Percentiles rank a stretch among this genome's conserved stretches.
These are phyloP conservation scores for Pseudocohnilembus persalinus DNA, from an alignment of 169 alveolate genomes.

Conservation along the genomic window DNA sequence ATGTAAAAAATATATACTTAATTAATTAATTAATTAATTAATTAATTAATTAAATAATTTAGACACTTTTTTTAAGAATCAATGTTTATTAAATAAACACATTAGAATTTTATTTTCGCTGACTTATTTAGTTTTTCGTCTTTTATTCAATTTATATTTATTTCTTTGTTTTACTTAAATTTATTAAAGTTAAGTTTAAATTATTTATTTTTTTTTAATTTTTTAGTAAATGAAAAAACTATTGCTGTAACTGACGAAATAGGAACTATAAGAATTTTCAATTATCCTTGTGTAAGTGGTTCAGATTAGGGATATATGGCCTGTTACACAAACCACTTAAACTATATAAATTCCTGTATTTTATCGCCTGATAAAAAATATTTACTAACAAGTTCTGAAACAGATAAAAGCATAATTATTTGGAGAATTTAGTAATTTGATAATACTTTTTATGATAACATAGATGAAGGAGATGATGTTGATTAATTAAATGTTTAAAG, in stretches of 20 bases:
- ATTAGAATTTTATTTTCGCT: no score
- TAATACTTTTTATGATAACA: neutral
- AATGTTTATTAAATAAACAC: no score
- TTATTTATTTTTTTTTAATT: no score
- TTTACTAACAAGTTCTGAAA: constrained; percentile 66
- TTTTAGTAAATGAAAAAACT: constrained; percentile 35
- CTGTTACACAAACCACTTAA: constrained; percentile 76
- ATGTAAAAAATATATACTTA: constrained; percentile 24
- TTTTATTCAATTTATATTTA: no score
- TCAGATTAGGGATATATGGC: constrained; percentile 53
- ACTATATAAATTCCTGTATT: constrained; percentile 59
- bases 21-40: no score
- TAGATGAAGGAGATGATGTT: neutral
- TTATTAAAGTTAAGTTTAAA: no score
- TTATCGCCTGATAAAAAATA: constrained; percentile 72
- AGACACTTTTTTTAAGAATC: no score
- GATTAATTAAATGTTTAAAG: no score
- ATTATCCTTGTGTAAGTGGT: constrained; percentile 70
- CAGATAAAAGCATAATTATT: constrained; percentile 68
- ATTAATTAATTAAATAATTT: no score
- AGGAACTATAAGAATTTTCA: constrained; percentile 79
- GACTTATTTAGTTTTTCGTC: no score
- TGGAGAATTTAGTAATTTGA: constrained; percentile 48
- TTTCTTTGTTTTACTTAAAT: no score
- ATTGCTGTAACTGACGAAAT: constrained; percentile 76